Conservation (phyloP, 2,329 filamentous ascomycete species). For the Graphiopsis chlorocephala region DNA sequence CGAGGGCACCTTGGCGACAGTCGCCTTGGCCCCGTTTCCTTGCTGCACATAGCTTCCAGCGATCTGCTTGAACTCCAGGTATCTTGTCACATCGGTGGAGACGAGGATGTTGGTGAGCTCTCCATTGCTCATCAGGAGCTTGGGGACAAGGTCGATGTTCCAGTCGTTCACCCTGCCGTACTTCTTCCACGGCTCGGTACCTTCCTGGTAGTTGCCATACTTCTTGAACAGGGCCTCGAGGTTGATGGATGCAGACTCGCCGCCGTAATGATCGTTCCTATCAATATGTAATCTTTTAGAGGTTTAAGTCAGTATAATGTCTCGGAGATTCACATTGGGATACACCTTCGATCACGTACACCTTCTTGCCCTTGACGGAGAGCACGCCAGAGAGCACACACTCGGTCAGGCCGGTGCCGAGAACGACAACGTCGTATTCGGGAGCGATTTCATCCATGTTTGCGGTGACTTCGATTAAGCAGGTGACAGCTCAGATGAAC, state of each 20-base stretch:
- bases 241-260: constrained; percentile 94
- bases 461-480: constrained; percentile 24
- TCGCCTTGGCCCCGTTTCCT: constrained; percentile 75
- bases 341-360: constrained; percentile 40
- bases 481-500: constrained; percentile 7
- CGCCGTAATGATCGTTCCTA: constrained; percentile 97
- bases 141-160: constrained; percentile 98
- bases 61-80: constrained; percentile 61
- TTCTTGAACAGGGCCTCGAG: constrained; percentile 97
- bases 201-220: constrained; percentile 76
- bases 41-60: constrained; percentile 96
- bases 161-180: constrained; percentile 96
- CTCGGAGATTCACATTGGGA: neutral
- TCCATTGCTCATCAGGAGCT: constrained; percentile 97
- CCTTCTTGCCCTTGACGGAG: constrained; percentile 98
- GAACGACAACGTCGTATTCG: constrained; percentile 97
- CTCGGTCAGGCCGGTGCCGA: constrained; percentile 97
- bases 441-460: constrained; percentile 96
- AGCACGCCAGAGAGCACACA: constrained; percentile 97
- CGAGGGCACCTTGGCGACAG: constrained; percentile 93
- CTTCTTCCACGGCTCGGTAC: constrained; percentile 95
- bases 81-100: constrained; percentile 71
- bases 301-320: neutral
- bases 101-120: constrained; percentile 98
- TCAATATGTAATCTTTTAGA: constrained; percentile 74